Evolutionary conservation across 345 rosid genomes (phyloP).

Genomic region (Anastatica hierochuntica): DNA sequence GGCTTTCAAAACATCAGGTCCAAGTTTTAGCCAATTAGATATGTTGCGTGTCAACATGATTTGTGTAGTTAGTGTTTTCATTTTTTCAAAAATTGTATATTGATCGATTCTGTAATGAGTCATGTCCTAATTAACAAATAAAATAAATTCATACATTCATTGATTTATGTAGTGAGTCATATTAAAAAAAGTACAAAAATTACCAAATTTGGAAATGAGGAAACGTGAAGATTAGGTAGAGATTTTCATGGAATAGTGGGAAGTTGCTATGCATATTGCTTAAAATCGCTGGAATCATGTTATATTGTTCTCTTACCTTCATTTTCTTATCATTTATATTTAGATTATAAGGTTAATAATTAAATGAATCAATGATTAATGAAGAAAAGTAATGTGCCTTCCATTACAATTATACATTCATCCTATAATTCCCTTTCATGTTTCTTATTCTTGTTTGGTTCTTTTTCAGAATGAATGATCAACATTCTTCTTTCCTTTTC

Average conservation of each 20-base stretch:
- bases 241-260: constrained; percentile 16
- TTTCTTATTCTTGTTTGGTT: constrained; percentile 2
- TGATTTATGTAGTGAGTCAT: not conserved
- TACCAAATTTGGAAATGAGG: not conserved
- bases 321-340: not conserved
- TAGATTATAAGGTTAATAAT: not conserved
- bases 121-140: not conserved
- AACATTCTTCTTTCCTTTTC: not conserved
- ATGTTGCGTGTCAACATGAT: not conserved
- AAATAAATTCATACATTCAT: not conserved
- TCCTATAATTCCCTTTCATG: not conserved
- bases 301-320: constrained; percentile 1
- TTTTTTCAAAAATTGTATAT: too few species aligned
- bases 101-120: not conserved
- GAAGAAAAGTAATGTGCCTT: not conserved
- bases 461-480: constrained; percentile 8
- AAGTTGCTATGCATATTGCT: constrained; percentile 18
- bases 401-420: constrained; percentile 19
- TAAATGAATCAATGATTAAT: not conserved
- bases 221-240: constrained; percentile 18
- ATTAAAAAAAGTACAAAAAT: not conserved
- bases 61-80: not conserved
- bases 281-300: constrained; percentile 20
- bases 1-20: too few species aligned
- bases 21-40: not conserved